Conservation (phyloP, 2,329 filamentous ascomycete genomes). For the Pyricularia sp. region DNA sequence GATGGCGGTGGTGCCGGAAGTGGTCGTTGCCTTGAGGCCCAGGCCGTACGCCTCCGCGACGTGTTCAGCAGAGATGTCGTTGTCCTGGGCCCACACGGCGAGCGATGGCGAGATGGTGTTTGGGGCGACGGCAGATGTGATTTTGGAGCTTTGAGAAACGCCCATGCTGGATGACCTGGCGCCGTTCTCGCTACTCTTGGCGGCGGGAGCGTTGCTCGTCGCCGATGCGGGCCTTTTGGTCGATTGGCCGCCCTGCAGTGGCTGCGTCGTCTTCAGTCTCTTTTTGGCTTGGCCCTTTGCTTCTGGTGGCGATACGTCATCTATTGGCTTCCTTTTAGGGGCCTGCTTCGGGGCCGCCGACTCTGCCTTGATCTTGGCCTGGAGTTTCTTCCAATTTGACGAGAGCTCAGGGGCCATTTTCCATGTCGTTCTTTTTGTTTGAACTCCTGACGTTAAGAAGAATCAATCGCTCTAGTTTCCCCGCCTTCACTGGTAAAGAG, state of each 20-base stretch:
- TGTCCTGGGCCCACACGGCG: constrained; percentile 50
- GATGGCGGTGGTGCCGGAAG: constrained; percentile 38
- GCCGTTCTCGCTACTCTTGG: not conserved
- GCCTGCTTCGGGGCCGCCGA: constrained; percentile 23
- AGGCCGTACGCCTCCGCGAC: constrained; percentile 54
- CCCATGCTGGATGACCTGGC: constrained; percentile 36
- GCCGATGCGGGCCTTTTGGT: constrained; percentile 6
- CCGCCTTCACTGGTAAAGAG: not conserved
- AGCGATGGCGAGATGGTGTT: constrained; percentile 40
- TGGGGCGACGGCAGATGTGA: constrained; percentile 22
- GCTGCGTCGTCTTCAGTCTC: constrained; percentile 10
- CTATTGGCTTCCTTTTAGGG: constrained; percentile 23
- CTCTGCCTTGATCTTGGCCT: constrained; percentile 48
- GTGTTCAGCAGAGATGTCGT: constrained; percentile 50
- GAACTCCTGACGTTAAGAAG: not conserved
- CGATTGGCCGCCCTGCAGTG: constrained; percentile 9
- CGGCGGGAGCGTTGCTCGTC: not conserved
- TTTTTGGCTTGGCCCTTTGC: constrained; percentile 19
- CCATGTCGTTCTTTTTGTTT: constrained; percentile 4
- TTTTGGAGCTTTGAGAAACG: constrained; percentile 37
- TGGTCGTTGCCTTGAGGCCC: constrained; percentile 30
- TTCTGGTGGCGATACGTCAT: constrained; percentile 19
- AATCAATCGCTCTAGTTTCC: not conserved
- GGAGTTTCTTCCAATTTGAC: constrained; percentile 72
- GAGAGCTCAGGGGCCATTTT: constrained; percentile 42